These are phyloP conservation scores for Striga hermonthica DNA, from an alignment of 305 asterid species.

Conservation along the genomic window DNA sequence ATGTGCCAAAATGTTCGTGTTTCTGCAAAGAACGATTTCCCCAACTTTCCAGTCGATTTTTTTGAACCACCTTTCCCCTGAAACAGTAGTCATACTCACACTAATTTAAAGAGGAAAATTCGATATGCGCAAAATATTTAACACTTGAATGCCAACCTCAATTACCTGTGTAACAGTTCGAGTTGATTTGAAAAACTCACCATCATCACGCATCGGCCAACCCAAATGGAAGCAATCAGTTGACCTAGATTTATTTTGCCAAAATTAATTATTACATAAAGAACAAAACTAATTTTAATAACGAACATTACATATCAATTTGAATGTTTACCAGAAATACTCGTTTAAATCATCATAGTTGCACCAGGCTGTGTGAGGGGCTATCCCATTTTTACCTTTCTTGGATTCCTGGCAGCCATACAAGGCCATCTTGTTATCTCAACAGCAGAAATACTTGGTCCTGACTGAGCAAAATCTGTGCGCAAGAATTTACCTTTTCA, in stretches of 20 bases:
- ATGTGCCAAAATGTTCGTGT: slow-evolving; percentile 97
- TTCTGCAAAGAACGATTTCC: slow-evolving; percentile 93
- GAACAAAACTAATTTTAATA: slow-evolving; percentile 21
- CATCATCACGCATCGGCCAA: slow-evolving; percentile 99
- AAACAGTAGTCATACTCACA: slow-evolving; percentile 30
- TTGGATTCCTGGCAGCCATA: slow-evolving; percentile 65
- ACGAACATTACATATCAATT: slow-evolving; percentile 29
- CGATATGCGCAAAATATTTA: slow-evolving; percentile 23
- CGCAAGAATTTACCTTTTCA: slow-evolving; percentile 57
- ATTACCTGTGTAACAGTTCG: slow-evolving; percentile 53
- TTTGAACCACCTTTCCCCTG: slow-evolving; percentile 66
- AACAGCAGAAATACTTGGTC: slow-evolving; percentile 25
- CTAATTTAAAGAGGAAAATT: slow-evolving; percentile 35
- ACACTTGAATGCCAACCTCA: slow-evolving; percentile 24
- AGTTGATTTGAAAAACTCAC: slow-evolving; percentile 84
- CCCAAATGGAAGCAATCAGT: slow-evolving; percentile 91
- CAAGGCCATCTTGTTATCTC: slow-evolving; percentile 28
- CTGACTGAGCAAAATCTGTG: slow-evolving; percentile 26
- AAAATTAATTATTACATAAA: slow-evolving; percentile 30
- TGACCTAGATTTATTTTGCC: slow-evolving; percentile 56
- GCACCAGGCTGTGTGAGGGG: slow-evolving; percentile 96
- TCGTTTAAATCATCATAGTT: slow-evolving; percentile 96
- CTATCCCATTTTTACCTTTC: slow-evolving; percentile 78
- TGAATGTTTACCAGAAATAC: slow-evolving; percentile 73
- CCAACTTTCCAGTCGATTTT: slow-evolving; percentile 50